phyloP scores from a whole-genome alignment of 768 basidiomycete species.

The Boletus sp. region DNA sequence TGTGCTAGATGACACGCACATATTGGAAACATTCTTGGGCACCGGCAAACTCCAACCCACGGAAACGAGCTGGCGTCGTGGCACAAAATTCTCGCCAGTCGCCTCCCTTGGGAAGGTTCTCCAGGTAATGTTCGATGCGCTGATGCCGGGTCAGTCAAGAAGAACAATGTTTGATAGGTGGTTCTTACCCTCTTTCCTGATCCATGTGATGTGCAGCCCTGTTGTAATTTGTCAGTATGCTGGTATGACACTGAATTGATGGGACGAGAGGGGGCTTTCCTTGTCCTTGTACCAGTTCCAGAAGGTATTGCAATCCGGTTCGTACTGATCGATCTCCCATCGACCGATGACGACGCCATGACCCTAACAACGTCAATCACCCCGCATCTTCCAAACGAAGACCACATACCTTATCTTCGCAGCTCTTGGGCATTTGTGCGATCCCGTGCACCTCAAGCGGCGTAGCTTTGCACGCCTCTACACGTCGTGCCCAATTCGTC shows the following conservation, averaged over 20 bases:
- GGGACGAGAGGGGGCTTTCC: constrained; percentile 3
- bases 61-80: constrained; percentile 29
- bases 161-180: background rate
- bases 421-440: constrained; percentile 1
- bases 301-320: constrained; percentile 27
- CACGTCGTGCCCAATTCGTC: constrained; percentile 10
- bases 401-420: constrained; percentile 21
- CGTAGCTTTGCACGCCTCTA: constrained; percentile 26
- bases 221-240: background rate
- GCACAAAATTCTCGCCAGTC: constrained; percentile 34
- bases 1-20: constrained; percentile 7
- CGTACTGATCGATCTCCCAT: constrained; percentile 25
- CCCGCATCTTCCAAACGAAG: background rate
- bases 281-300: constrained; percentile 28
- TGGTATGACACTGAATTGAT: background rate
- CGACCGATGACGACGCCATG: constrained; percentile 19
- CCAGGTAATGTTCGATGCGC: constrained; percentile 28
- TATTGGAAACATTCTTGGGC: constrained; percentile 22
- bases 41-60: constrained; percentile 22
- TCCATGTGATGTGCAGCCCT: constrained; percentile 25
- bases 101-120: constrained; percentile 25
- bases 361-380: constrained; percentile 12
- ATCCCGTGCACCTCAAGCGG: constrained; percentile 25
- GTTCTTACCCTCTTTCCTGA: constrained; percentile 25
- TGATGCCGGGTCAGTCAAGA: constrained; percentile 1